phyloP scores from a whole-genome alignment of 441 rosid species.

The Euphorbia schlechtendalii region DNA sequence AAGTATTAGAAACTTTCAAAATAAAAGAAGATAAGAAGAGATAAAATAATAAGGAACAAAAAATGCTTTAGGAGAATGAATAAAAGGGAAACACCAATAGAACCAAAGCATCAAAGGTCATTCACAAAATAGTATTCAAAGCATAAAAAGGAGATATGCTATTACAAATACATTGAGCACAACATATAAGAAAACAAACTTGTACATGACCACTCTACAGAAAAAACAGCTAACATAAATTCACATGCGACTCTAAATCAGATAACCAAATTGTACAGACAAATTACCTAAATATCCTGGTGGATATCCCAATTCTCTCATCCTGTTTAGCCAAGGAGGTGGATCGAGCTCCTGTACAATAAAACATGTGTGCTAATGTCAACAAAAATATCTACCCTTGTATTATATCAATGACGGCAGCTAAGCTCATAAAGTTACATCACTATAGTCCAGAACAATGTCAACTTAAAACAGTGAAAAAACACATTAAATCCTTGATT shows the following conservation, averaged over 20 bases:
- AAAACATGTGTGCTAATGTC: background rate
- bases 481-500: background rate
- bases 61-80: background rate
- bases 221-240: background rate
- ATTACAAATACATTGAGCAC: background rate
- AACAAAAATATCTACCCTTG: background rate
- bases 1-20: background rate
- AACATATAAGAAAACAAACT: background rate
- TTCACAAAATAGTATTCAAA: background rate
- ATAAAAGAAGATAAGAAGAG: background rate
- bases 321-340: constrained; percentile 96
- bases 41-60: background rate
- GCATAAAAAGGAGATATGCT: background rate
- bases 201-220: background rate
- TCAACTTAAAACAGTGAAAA: background rate
- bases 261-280: background rate
- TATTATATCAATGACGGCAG: background rate
- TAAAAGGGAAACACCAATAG: background rate
- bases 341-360: constrained; percentile 78
- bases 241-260: background rate
- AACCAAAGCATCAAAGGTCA: background rate
- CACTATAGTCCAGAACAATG: background rate
- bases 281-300: constrained; percentile 83
- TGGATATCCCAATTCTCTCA: constrained; percentile 96
- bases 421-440: constrained; percentile 1